Evolutionary conservation across 1,284 basidiomycete genomes (phyloP).

Genomic region (Ustilago loliicola): DNA sequence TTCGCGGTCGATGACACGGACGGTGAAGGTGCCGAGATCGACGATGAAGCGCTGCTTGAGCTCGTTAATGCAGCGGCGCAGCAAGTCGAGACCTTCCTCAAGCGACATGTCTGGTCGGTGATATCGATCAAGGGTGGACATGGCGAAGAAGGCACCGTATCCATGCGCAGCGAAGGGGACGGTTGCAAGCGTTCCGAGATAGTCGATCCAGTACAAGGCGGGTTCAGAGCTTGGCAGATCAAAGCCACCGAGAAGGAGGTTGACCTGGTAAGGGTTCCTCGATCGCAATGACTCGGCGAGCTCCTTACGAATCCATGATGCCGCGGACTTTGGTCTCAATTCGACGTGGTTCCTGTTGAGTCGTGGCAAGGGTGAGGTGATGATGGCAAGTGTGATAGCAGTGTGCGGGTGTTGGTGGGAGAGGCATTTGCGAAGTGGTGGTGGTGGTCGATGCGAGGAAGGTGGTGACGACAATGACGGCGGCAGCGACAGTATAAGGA

Average conservation of each 20-base stretch:
- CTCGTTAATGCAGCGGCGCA: slow-evolving; percentile 89
- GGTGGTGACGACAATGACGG: not conserved
- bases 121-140: slow-evolving; percentile 85
- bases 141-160: slow-evolving; percentile 90
- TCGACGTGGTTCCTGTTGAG: slow-evolving; percentile 76
- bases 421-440: not conserved
- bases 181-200: slow-evolving; percentile 87
- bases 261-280: slow-evolving; percentile 88
- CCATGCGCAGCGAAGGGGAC: slow-evolving; percentile 97
- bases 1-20: slow-evolving; percentile 91
- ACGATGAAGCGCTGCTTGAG: slow-evolving; percentile 82
- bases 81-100: slow-evolving; percentile 85
- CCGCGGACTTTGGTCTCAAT: slow-evolving; percentile 88
- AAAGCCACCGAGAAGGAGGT: slow-evolving; percentile 91
- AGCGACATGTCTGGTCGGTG: slow-evolving; percentile 85
- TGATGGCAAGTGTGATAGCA: not conserved
- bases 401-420: not conserved
- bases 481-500: not conserved
- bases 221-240: slow-evolving; percentile 78
- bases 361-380: not conserved
- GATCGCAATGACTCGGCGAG: slow-evolving; percentile 91
- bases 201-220: slow-evolving; percentile 95
- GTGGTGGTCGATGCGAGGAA: not conserved
- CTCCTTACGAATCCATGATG: slow-evolving; percentile 91
- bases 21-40: slow-evolving; percentile 84